Conservation (phyloP, 371 early-diverging fungal genomes). For the Rozella allomycis region DNA sequence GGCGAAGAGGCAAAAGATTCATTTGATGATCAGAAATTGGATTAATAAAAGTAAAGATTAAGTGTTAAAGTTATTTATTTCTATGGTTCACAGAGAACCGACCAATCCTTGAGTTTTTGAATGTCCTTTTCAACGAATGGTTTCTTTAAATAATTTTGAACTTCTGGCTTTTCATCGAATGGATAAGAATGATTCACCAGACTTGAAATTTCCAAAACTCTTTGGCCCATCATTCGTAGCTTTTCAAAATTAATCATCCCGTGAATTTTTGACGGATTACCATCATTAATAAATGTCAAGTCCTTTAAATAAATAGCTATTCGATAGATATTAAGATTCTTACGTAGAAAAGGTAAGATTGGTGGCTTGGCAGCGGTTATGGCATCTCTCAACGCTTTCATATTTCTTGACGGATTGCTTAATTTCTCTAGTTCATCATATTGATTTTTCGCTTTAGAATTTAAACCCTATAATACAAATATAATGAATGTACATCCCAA, state of each 20-base stretch:
- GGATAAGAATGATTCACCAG: conserved; percentile 9
- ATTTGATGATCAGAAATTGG: no score
- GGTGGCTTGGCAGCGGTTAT: conserved; percentile 15
- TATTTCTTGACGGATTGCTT: conserved; percentile 23
- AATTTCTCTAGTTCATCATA: conserved; percentile 18
- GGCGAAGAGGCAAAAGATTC: no score
- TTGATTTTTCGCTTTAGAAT: conserved; percentile 11
- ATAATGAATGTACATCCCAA: conserved; percentile 34
- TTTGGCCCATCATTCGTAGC: conserved; percentile 21
- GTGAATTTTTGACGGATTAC: conserved; percentile 19
- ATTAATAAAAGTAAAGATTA: no score
- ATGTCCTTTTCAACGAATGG: conserved; percentile 18
- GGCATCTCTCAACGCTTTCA: conserved; percentile 23
- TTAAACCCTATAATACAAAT: no score
- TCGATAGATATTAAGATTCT: background rate
- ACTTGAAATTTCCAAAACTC: conserved; percentile 18
- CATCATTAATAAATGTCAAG: conserved; percentile 32
- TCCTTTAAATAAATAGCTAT: conserved; percentile 27
- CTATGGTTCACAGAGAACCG: conserved; percentile 16
- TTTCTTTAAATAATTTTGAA: conserved; percentile 24
- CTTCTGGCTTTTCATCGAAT: conserved; percentile 7
- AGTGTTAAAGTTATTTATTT: no score
- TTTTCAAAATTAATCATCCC: conserved; percentile 33
- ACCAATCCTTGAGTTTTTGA: conserved; percentile 18
- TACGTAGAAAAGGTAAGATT: conserved; percentile 24